phyloP scores from a whole-genome alignment of 257 asterid genomes.

The Fraxinus pennsylvanica region DNA sequence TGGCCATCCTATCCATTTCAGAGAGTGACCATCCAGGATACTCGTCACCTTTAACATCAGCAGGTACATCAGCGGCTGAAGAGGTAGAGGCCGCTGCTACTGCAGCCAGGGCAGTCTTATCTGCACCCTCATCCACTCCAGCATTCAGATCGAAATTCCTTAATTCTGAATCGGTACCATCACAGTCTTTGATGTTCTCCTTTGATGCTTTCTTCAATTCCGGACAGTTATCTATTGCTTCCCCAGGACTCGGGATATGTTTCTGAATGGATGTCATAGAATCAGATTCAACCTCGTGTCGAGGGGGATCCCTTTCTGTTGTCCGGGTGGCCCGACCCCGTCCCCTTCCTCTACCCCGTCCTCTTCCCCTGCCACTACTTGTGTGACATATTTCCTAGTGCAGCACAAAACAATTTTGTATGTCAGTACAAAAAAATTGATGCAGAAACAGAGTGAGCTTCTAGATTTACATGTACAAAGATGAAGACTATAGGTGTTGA shows the following conservation, averaged over 20 bases:
- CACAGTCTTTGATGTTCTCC: slow-evolving; percentile 39
- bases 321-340: slow-evolving; percentile 59
- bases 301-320: slow-evolving; percentile 57
- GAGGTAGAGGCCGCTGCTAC: slow-evolving; percentile 28
- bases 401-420: slow-evolving; percentile 11
- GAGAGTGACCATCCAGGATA: slow-evolving; percentile 51
- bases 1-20: slow-evolving; percentile 67
- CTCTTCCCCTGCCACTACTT: slow-evolving; percentile 78
- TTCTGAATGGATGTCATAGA: slow-evolving; percentile 34
- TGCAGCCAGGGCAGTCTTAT: slow-evolving; percentile 34
- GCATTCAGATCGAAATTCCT: slow-evolving; percentile 53
- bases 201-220: slow-evolving; percentile 42
- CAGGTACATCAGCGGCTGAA: slow-evolving; percentile 20
- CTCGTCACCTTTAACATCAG: slow-evolving; percentile 52
- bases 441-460: not conserved
- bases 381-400: slow-evolving; percentile 58
- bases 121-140: slow-evolving; percentile 43
- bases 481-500: not conserved
- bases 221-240: slow-evolving; percentile 34
- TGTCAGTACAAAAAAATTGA: not conserved
- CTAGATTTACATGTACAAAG: too few relatives aligned
- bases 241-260: slow-evolving; percentile 43
- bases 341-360: slow-evolving; percentile 88
- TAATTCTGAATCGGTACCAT: slow-evolving; percentile 38
- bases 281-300: slow-evolving; percentile 46